phyloP scores from a whole-genome alignment of 78 protist species.

The Dictyostelium citrinum region DNA sequence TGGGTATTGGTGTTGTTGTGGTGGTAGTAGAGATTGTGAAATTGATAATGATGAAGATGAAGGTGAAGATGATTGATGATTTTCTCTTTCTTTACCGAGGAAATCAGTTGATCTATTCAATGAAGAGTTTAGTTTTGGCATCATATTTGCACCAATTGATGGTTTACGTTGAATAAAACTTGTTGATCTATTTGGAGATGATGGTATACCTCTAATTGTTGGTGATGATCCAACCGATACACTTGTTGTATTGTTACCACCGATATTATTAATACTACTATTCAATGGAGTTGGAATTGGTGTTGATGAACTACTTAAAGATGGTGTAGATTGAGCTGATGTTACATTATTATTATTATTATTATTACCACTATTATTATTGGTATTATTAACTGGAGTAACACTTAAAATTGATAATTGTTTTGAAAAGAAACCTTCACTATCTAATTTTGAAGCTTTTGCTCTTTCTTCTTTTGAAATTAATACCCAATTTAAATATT shows the following conservation, averaged over 20 bases:
- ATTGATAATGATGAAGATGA: background rate
- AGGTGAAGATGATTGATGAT: background rate
- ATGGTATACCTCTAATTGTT: background rate
- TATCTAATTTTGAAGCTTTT: constrained; percentile 19
- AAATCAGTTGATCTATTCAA: constrained; percentile 2
- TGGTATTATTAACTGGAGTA: background rate
- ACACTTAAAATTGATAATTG: background rate
- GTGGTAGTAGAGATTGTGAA: background rate
- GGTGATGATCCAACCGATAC: background rate
- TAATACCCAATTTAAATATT: constrained; percentile 53
- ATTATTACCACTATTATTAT: too few species aligned
- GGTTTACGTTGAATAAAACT: constrained; percentile 4
- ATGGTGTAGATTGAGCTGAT: background rate
- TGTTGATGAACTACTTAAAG: background rate
- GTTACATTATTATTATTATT: background rate
- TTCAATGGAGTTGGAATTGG: background rate
- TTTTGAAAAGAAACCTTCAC: constrained; percentile 38
- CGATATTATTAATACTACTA: background rate
- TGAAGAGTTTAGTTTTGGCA: background rate
- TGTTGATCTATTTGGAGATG: background rate
- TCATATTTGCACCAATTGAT: background rate
- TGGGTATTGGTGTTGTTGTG: background rate
- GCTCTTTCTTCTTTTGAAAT: constrained; percentile 50
- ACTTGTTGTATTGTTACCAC: background rate
- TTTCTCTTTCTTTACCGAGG: background rate